Base-by-base conservation (phyloP, 2,329 filamentous ascomycete species). In the Xylaria sp. region DNA sequence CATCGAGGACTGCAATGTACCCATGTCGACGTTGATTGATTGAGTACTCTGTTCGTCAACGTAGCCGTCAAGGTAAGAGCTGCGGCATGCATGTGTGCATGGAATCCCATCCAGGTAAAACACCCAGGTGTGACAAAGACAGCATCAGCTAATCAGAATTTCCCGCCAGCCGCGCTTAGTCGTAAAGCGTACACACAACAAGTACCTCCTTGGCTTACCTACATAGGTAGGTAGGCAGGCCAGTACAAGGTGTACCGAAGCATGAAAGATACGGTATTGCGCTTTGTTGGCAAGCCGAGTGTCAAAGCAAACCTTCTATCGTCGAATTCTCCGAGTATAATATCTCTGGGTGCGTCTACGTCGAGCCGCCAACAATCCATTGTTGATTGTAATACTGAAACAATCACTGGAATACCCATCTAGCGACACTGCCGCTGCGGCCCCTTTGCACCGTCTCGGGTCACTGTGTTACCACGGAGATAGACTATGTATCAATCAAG, bases 161-260 rank as follows among this genome's bases (percentile, higher is more conserved):
- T 22, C 27, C 36, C 62, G 47, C 39, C 5, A 55, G 25, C 22
- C 62, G 62, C 62, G 62, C 38, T 22, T 49, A 17, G 22, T 2
- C 20, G 39, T 42, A 20, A 20, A 27, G 10, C 25, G 39, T n/a
- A 20, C 13, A 49, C 22, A n/a, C 10, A 29, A 44, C 42, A 49
- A 7, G 15, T 20, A n/a, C 39, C 6, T n/a, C 9, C 5, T 22
- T 9, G 44, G 33, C 57, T 36, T 60, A 31, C 45, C 45, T 39
- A 17, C 15, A 17, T n/a, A 25, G 44, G 31, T 38, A 7, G 25
- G 42, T 44, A 22, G 9, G 42, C 42, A 44, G 7, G 33, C 6
- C 9, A 10, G 7, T 36, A 36, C 9, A 36, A 10, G 6, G 2
- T 36, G 7, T 20, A 31, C 17, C 20, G 39, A 5, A 22, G 29